Evolutionary conservation across 2,329 filamentous ascomycete genomes (phyloP), one percentile per base, ranked within the genome.

Genomic region (Ceratocystis cacaofunesta): DNA sequence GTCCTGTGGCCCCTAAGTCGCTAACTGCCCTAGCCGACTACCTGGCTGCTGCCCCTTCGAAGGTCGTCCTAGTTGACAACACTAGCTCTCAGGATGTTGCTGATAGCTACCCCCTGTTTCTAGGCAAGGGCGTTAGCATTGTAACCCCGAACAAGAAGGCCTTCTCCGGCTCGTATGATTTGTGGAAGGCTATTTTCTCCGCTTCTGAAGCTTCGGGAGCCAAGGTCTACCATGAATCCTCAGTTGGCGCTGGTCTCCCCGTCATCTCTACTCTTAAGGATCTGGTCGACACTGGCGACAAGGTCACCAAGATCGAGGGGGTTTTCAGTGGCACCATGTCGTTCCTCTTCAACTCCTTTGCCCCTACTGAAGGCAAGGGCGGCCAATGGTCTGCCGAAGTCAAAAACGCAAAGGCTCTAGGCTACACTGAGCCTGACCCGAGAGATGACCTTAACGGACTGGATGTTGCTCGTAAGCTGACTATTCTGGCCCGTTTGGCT

Each of bases 131-230:
- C 12, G 86, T 99, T 75, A 92, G 85, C 75, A 85, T 99, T 71
- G 90, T 97, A 32, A 99, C 94, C 0, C 92, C 94, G 55, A 99
- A 97, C 81, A 99, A 99, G 80, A 99, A 99, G 78, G 92, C 89
- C 15, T 99, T 99, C 77, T 95, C 90, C 0, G 86, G 88, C 66
- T 85, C 84, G 58, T 85, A 89, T 71, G 80, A 85, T 70, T 79
- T 96, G 65, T 99, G 92, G 92, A 83, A 89, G 72, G 84, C 88
- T 69, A 96, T 99, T 73, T 95, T 95, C 75, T 77, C 79, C 2
- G 82, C 89, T 1, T 87, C 91, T 1, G 80, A 82, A 61, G 79
- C 82, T 36, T 83, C 83, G 1, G 88, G 87, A 55, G 89, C 92
- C 55, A 88, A 90, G 73, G 81, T 97, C 67, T 97, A 94, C 80